Conservation (phyloP, 1,139 yeast species). For the Blastobotrys malaysiensis region DNA sequence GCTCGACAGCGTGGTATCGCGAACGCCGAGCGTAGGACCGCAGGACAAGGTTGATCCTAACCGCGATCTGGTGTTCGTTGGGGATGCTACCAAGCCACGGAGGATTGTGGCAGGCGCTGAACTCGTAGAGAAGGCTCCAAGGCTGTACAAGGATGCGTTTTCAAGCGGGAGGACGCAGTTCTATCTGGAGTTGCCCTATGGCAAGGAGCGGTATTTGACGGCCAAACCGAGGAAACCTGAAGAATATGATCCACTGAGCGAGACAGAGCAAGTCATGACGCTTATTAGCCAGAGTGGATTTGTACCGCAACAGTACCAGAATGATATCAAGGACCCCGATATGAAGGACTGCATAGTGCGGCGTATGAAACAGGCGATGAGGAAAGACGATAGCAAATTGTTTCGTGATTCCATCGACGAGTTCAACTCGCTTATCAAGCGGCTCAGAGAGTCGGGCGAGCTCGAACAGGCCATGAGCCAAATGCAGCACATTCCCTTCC, state of each 20-base stretch:
- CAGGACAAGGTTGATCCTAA: neutral
- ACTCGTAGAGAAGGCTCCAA: neutral
- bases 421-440: constrained; percentile 38
- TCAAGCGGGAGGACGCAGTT: neutral
- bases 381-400: constrained; percentile 32
- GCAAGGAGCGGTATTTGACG: constrained; percentile 20
- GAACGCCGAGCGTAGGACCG: neutral
- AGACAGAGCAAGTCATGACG: constrained; percentile 59
- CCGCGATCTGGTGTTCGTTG: neutral
- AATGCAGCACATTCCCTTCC: constrained; percentile 48
- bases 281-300: constrained; percentile 39
- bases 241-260: constrained; percentile 66
- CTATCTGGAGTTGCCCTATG: constrained; percentile 22
- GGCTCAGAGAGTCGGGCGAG: constrained; percentile 33
- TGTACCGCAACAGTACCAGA: constrained; percentile 42
- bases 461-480: constrained; percentile 35
- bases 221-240: constrained; percentile 30
- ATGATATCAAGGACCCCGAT: constrained; percentile 38
- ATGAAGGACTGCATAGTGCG: constrained; percentile 42
- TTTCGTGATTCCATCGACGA: constrained; percentile 36
- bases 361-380: constrained; percentile 40
- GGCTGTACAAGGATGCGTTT: neutral
- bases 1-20: neutral
- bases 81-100: neutral
- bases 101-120: neutral